These are phyloP conservation scores for Pichia manshurica DNA, from an alignment of 805 yeast species.

Conservation along the genomic window DNA sequence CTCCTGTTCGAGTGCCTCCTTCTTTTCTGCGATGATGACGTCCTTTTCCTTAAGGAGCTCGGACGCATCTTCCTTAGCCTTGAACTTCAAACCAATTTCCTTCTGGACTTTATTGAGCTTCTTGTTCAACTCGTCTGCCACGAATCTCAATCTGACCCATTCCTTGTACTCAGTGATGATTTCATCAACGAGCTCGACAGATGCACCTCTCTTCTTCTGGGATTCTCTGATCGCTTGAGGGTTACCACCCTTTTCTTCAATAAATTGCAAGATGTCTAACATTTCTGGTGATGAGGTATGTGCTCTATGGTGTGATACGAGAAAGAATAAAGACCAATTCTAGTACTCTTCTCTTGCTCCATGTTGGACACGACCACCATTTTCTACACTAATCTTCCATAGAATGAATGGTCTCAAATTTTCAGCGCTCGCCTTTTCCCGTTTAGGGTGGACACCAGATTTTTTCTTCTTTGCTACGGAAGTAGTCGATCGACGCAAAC, in stretches of 20 bases:
- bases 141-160: constrained; percentile 88
- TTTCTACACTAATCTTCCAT: no score
- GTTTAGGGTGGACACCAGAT: no score
- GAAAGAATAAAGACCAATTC: no score
- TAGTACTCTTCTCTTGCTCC: no score
- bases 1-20: constrained; percentile 59
- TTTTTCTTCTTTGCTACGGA: background rate
- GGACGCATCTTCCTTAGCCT: constrained; percentile 90
- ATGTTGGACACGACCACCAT: no score
- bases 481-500: no score
- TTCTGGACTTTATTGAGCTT: constrained; percentile 84
- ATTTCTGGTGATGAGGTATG: constrained; percentile 34
- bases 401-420: no score
- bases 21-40: constrained; percentile 62
- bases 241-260: constrained; percentile 95
- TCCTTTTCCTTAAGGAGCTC: constrained; percentile 82
- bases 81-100: constrained; percentile 86
- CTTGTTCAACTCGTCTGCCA: constrained; percentile 86
- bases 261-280: constrained; percentile 90
- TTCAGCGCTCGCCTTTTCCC: no score
- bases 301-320: no score
- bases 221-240: constrained; percentile 84
- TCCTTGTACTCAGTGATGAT: constrained; percentile 84
- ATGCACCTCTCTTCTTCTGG: constrained; percentile 89
- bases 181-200: constrained; percentile 94